These are phyloP conservation scores for Dryadomyces sulphureus DNA, from an alignment of 2,329 filamentous ascomycete species.

Conservation along the genomic window DNA sequence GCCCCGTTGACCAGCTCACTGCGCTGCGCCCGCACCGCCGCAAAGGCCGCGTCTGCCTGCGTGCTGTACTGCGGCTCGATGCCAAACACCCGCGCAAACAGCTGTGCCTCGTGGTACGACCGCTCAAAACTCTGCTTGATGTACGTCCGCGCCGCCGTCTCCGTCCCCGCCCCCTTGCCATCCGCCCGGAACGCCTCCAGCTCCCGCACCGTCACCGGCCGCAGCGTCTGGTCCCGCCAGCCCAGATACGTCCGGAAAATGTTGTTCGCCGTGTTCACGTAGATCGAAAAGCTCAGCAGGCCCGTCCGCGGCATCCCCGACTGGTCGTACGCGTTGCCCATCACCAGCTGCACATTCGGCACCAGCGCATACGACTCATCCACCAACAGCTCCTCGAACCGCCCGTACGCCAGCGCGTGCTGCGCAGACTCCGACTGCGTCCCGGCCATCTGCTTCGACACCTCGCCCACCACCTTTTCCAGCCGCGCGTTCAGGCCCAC, in stretches of 20 bases:
- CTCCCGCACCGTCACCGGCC: slow-evolving; percentile 36
- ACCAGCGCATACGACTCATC: slow-evolving; percentile 39
- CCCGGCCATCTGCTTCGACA: slow-evolving; percentile 35
- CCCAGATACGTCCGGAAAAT: slow-evolving; percentile 39
- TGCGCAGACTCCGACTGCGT: slow-evolving; percentile 44
- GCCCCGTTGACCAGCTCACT: slow-evolving; percentile 37
- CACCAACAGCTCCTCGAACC: slow-evolving; percentile 42
- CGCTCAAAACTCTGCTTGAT: slow-evolving; percentile 47
- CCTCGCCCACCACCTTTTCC: slow-evolving; percentile 38
- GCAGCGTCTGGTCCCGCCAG: slow-evolving; percentile 37
- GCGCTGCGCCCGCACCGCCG: slow-evolving; percentile 31
- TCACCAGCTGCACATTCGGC: slow-evolving; percentile 38
- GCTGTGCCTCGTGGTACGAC: slow-evolving; percentile 35
- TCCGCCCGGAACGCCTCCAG: slow-evolving; percentile 39
- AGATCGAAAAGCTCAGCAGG: slow-evolving; percentile 33
- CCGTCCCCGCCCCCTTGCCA: slow-evolving; percentile 30
- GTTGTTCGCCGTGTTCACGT: slow-evolving; percentile 37
- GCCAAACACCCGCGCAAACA: slow-evolving; percentile 41
- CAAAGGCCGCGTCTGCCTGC: slow-evolving; percentile 34
- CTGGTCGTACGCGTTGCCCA: slow-evolving; percentile 35
- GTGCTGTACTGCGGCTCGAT: slow-evolving; percentile 38
- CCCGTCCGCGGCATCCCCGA: slow-evolving; percentile 29
- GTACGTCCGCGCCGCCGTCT: slow-evolving; percentile 41
- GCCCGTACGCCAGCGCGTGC: slow-evolving; percentile 44
- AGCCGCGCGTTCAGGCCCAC: slow-evolving; percentile 38